Base-by-base conservation (phyloP, 805 yeast genomes). In the Metschnikowia shivogae region DNA sequence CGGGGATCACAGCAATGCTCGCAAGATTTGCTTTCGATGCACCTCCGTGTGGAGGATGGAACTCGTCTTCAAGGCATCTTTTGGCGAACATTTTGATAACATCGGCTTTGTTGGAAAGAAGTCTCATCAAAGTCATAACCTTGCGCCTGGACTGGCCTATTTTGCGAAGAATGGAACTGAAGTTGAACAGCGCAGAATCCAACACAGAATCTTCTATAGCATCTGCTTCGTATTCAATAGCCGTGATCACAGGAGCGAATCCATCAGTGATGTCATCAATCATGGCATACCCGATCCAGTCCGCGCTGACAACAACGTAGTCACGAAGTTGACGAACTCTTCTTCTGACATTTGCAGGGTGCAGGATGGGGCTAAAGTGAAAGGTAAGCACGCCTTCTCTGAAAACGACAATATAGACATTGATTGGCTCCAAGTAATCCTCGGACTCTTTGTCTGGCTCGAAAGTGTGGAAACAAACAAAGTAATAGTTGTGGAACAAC, bases 401-500 rank as follows among this genome's bases (percentile, higher is more conserved):
- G 65, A 81, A 81, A 2, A 81, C 85, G 35, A 81, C 78, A 53
- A 81, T 72, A 64, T 85, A 85, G 28, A 85, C 84, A 57, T 60
- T 52, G 54, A 85, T 82, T 20, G 90, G 90, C 57, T 85, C 93
- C 60, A 85, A 69, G 62, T 85, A 90, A 50, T 88, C 95, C 56
- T 85, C 93, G 43, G 86, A 78, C 62, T 82, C 93, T 42, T 60
- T 59, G 54, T 92, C 96, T 20, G 85, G 82, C 61, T 89, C 97
- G 67, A 93, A 93, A 4, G 98, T 87, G 64, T 93, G 97, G 79
- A 93, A 93, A 76, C 96, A 87, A 34, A 93, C 96, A 71, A 93
- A 89, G 66, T 93, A 92, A 67, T 92, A 92, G 54, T 80, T 79
- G 56, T 82, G 80, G 76, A 92, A 92, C 50, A 92, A 72, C 67